Evolutionary conservation across 495 filamentous ascomycete species (phyloP).

Genomic region (Penicillium turbatum): DNA sequence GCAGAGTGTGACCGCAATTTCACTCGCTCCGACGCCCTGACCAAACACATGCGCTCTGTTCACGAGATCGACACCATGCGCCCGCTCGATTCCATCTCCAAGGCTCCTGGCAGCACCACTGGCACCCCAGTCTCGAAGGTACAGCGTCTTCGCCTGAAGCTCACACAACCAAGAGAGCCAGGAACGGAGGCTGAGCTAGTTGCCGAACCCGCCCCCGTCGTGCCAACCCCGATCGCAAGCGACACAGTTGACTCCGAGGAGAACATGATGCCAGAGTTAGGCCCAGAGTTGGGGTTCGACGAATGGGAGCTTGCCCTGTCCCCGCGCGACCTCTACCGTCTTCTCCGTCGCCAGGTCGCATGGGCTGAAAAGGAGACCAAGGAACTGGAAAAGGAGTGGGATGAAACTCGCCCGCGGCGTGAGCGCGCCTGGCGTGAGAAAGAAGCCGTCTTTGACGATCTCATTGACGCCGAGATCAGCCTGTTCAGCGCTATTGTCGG

Average conservation of each 20-base stretch:
- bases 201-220: constrained; percentile 48
- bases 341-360: constrained; percentile 72
- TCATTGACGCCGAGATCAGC: constrained; percentile 53
- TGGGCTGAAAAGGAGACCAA: constrained; percentile 74
- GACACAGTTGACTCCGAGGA: constrained; percentile 44
- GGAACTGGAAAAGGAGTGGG: constrained; percentile 58
- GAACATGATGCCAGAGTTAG: constrained; percentile 40
- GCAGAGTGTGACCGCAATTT: constrained; percentile 95
- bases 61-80: constrained; percentile 94
- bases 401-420: constrained; percentile 59
- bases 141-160: constrained; percentile 65
- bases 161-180: constrained; percentile 44
- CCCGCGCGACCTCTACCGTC: constrained; percentile 62
- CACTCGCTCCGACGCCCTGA: constrained; percentile 91
- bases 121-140: constrained; percentile 52
- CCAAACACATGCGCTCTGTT: constrained; percentile 98
- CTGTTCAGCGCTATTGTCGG: constrained; percentile 38
- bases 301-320: constrained; percentile 65
- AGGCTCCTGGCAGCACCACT: constrained; percentile 31
- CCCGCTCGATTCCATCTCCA: constrained; percentile 80
- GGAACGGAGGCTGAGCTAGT: constrained; percentile 45
- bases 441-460: constrained; percentile 60
- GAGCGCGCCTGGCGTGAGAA: constrained; percentile 82
- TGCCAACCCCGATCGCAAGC: constrained; percentile 43
- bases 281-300: constrained; percentile 53